Base-by-base conservation (phyloP, 2,329 filamentous ascomycete species). In the Penicillium griseofulvum region DNA sequence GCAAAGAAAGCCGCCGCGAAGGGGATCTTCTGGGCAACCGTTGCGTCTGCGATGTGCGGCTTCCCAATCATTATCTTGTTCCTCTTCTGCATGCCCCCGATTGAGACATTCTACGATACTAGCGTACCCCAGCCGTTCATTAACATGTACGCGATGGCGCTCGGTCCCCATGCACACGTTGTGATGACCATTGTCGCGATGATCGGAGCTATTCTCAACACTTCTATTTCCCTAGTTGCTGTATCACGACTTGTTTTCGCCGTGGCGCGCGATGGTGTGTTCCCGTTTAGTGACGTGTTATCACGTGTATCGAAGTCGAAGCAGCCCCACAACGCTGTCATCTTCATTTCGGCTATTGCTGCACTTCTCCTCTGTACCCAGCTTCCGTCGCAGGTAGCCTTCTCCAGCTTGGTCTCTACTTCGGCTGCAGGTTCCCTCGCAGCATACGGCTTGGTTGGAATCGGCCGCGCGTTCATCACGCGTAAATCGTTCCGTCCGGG, bases 241-340 rank as follows among this genome's bases (percentile, higher is more conserved):
- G 78, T 79, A 16, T 83, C 81, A 1, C 75, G 81, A 14, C 72
- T 83, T 3, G 81, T 84, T 52, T 84, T 83, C 63, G 82, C 81
- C 28, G 81, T 84, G 3, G 81, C 82, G 7, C 75, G 81, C 26
- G 81, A 84, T 62, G 80, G 80, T 22, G 79, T 83, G n/a, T 70
- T 83, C 4, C 81, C 81, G 0, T 82, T 76, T 63, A 82, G 80
- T 1, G 63, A 74, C 16, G 80, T 80, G 72, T 79, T 83, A 36
- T 76, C 79, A 1, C 66, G 74, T 7, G 80, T 84, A 3, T 75
- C 75, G 14, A 70, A 73, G 8, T 74, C 78, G 12, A 81, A 81
- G 41, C 81, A 83, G 59, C 82, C 82, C 1, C 76, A 75, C 12
- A 82, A 83, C 58, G 81, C 81, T 3, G 77, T 83, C 49, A 73